Base-by-base conservation (phyloP, 2,329 filamentous ascomycete species). In the Colletotrichum lupini region DNA sequence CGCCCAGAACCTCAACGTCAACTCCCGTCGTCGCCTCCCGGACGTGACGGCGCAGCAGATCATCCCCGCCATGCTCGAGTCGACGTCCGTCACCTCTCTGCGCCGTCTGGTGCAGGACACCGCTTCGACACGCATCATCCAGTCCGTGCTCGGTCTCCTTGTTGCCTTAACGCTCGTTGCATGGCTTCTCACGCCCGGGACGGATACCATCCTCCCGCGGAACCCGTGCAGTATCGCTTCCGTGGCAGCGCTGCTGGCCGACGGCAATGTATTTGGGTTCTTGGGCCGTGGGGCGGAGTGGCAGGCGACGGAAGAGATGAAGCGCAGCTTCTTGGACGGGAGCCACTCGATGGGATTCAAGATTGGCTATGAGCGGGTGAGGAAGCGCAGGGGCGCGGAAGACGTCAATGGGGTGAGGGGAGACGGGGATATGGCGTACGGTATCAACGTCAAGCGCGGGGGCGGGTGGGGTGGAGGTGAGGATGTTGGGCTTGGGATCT, bases 181-280 rank as follows among this genome's bases (percentile, higher is more conserved):
- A 0, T 83, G 82, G 82, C 65, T 77, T 2, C 76, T 77, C 2
- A 77, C 77, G 8, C 77, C 76, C 3, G 76, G 76, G 7, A 72
- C 77, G 19, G 75, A 74, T 24, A 56, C 37, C 11, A 55, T 75
- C 12, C 76, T 83, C 14, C 81, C 83, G 19, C 77, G 79, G 1
- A 75, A 77, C 8, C 79, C 79, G 9, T 80, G 79, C 3, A 81
- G 78, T 30, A 82, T 84, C 62, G 83, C 82, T n/a, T 81, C 80
- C n/a, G 71, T 80, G 24, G 81, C 81, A 0, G 81, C 81, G 1
- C 76, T 84, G 28, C 77, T 84, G 3, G 82, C 79, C 1, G 83
- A 83, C 30, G 83, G 82, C 1, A 83, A 84, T 70, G 69, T 84
- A 4, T 76, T 82, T 35, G 77, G 79, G 1, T 75, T 78, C 42